These are phyloP conservation scores for Alnus glutinosa DNA, from an alignment of 306 rosid species.

Conservation along the genomic window DNA sequence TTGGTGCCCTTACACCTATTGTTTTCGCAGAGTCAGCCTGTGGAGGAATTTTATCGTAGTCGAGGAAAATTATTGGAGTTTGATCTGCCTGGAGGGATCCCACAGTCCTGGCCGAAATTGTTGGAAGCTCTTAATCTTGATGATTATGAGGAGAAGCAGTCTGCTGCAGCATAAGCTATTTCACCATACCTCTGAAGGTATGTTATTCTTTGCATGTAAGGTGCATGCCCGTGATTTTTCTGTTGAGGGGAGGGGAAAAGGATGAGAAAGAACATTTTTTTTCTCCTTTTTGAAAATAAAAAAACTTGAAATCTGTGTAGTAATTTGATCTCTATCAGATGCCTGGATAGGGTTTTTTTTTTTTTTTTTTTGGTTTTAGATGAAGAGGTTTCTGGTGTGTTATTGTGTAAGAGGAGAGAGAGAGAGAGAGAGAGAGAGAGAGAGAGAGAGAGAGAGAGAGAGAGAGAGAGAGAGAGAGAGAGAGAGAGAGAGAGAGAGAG, in stretches of 20 bases:
- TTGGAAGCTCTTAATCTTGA: conserved; percentile 84
- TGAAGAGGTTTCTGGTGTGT: conserved; percentile 28
- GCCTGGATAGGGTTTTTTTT: conserved; percentile 22
- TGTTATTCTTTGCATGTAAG: conserved; percentile 53
- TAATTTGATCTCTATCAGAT: conserved; percentile 18
- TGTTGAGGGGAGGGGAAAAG: conserved; percentile 20
- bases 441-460: neutral
- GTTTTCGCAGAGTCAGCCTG: conserved; percentile 73
- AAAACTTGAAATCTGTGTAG: conserved; percentile 30
- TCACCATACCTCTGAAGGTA: conserved; percentile 31
- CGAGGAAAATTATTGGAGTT: conserved; percentile 87
- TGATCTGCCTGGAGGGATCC: conserved; percentile 94
- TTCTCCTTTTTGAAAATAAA: conserved; percentile 29
- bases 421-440: neutral
- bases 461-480: conserved; percentile 11
- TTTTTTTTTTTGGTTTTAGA: conserved; percentile 11
- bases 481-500: neutral
- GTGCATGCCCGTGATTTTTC: conserved; percentile 56
- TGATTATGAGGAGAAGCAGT: conserved; percentile 68
- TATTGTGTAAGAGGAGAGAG: conserved; percentile 16
- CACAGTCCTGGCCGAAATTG: conserved; percentile 96
- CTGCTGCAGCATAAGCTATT: conserved; percentile 67
- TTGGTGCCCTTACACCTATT: conserved; percentile 13
- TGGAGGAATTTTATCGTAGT: conserved; percentile 76
- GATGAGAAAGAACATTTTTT: conserved; percentile 25